Evolutionary conservation across 306 rosid species (phyloP), one percentile per base, ranked within the genome.

Genomic region (Prunus mume): DNA sequence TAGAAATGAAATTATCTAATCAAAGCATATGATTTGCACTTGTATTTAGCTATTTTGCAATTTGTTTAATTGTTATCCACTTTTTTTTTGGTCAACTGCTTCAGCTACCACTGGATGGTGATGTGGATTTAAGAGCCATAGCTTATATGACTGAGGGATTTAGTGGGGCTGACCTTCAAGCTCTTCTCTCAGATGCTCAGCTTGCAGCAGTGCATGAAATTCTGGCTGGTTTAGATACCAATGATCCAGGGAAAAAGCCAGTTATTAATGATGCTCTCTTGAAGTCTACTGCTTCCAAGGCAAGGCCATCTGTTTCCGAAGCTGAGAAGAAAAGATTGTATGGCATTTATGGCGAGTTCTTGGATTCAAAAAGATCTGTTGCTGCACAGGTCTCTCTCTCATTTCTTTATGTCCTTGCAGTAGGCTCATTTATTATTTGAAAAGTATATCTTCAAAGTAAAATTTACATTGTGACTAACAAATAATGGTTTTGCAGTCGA

Each of bases 161-260:
- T 79, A 95, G 97, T 74, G 98, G 97, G 50, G 98, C 98, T 56
- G 98, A 92, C 80, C 97, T 95, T 76, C 98, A 92, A 85, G 97
- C 98, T 72, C 86, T 95, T 58, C 93, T 95, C 77, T 95, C 97
- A 38, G 98, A 95, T 79, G 96, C 96, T 3, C 97, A 95, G 85
- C 97, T 95, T 76, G 96, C 93, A 68, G 98, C 98, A 54, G 97
- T 95, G 73, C 96, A 95, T 76, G 96, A 92, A 65, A 78, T 92
- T 82, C 89, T 95, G 75, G 88, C 79, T 46, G 84, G 79, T 65
- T 51, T 43, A 10, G 82, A 80, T 63, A 49, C 82, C 20, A 50
- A 73, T 76, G 77, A 73, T 62, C 78, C 88, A 12, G 79, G 80
- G 25, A 91, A 81, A 74, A 86, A 74, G 77, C 97, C 92, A 14